Evolutionary conservation across 2,329 filamentous ascomycete species (phyloP), one percentile per base, ranked within the genome.

Genomic region (Fusarium staphyleae): DNA sequence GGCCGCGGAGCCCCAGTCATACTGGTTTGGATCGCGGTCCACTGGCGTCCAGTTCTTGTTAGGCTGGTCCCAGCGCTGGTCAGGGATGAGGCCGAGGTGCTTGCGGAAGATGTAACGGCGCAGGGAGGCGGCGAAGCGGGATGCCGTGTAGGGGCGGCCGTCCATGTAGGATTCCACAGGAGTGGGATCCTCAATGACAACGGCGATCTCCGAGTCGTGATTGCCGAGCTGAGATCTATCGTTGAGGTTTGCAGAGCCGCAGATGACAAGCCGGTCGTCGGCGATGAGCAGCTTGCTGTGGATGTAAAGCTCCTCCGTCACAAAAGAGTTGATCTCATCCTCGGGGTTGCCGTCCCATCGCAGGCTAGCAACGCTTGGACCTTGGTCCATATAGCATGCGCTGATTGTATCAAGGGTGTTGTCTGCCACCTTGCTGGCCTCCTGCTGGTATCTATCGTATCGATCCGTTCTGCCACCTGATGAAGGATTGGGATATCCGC

Each of bases 171-270:
- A 87, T 12, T 89, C 83, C 13, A 96, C 77, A 1, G 86, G 77
- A 1, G 87, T 84, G 2, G 85, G 83, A 69, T 96, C 91, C 70
- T 95, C 88, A 67, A 96, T 90, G 51, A 96, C 82, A 60, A 96
- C 89, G n/a, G 91, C 91, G 48, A 96, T 91, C 71, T 96, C 92
- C 1, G 87, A 91, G 75, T 96, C 92, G 73, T 95, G 91, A 52
- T 85, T 82, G 29, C 91, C 91, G 4, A 96, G 83, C 75, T 96
- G 90, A 3, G 88, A 93, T 52, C 81, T 78, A 66, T 84, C 80
- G 68, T 86, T 84, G 51, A 84, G 73, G 66, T 82, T 82, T 60
- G 79, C 81, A 11, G 74, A 91, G 57, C 92, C 91, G 70, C 89
- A 93, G 61, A 96, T 93, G 51, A 91, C 89, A 42, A 89, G 81